Evolutionary conservation across 352 stramenopile species (phyloP), one percentile per base, ranked within the genome.

Genomic region (Globisporangium uncinulatum): DNA sequence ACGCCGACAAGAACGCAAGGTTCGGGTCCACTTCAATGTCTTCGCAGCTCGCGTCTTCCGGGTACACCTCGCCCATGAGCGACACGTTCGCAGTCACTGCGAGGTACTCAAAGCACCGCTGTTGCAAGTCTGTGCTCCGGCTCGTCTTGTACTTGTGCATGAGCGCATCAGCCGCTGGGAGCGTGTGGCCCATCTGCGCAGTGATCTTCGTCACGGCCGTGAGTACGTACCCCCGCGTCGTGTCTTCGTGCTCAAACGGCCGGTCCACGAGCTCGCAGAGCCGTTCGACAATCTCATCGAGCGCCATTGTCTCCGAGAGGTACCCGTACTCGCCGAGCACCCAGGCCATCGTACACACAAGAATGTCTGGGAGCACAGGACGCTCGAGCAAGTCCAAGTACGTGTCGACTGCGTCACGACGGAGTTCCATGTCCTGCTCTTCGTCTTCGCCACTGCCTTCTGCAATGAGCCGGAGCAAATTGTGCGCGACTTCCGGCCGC

Each of bases 271-370:
- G 74, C 36, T 93, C 83, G 65, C 97, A 98, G 31, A 99, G 83
- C 8, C 93, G 83, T 57, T 97, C 83, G 52, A 97, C 92, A 50
- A 99, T 97, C 61, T 97, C 87, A 44, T 98, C 90, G 13, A 99
- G 74, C 45, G 92, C 82, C 73, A 96, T 95, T 19, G 76, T 79
- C 6, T 97, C 89, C 19, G 92, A 97, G 39, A 99, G 78, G 69
- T 99, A 99, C 17, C 91, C 97, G 72, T 99, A 99, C 83, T 99
- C 97, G 45, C 98, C 98, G 43, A 99, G 86, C 32, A 98, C 93
- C 97, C 97, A 99, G 6, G 97, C 86, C 83, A 99, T 98, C 4
- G 97, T 98, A 69, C 92, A 98, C 66, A 99, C 86, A 44, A 99
- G 79, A 41, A 99, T 96, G 63, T 95, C 86, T 3, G 96, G 92